Evolutionary conservation across 345 rosid species (phyloP), one percentile per base, ranked within the genome.

Genomic region (Hirschfeldia incana): DNA sequence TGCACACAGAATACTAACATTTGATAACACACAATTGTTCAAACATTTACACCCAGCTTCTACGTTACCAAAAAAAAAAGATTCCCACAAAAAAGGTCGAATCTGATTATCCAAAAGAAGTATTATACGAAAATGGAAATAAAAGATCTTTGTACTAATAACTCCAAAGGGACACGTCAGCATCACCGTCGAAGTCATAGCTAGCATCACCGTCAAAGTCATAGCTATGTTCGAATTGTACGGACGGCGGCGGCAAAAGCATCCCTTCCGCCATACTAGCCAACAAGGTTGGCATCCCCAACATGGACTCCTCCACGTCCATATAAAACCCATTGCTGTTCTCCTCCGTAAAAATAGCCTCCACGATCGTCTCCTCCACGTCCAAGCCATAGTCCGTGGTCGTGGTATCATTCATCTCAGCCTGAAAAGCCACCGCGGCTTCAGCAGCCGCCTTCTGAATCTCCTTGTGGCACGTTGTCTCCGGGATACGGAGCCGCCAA

Each of bases 261-360:
- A 91, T 86, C 12, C 86, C 94, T 59, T 86, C 88, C 0, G 97
- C 98, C 97, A 93, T 89, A 67, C 77, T 84, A 16, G 85, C 83
- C 58, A 87, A 30, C 78, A 89, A 65, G 37, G 79, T 81, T 6
- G 92, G 94, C 89, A 90, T 87, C 16, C 89, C 89, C 51, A 91
- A 91, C 28, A 77, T 84, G 10, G 62, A 86, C 66, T 93, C 97
- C 21, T 91, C 21, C 21, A 21, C 86, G 30, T 89, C 92, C 86
- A 89, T 78, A 8, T 83, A 87, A 75, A 81, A 65, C 1, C 60
- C 83, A 29, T 72, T 70, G 65, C 51, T 32, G 0, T 72, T 80
- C 32, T 78, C 74, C 53, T 59, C 17, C 69, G 3, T 69, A 3
- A 21, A 17, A 34, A 37, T n/a, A 39, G 28, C 73, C 3, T 80